These are phyloP conservation scores for Caloboletus firmus DNA, from an alignment of 1,284 basidiomycete genomes.

Conservation along the genomic window DNA sequence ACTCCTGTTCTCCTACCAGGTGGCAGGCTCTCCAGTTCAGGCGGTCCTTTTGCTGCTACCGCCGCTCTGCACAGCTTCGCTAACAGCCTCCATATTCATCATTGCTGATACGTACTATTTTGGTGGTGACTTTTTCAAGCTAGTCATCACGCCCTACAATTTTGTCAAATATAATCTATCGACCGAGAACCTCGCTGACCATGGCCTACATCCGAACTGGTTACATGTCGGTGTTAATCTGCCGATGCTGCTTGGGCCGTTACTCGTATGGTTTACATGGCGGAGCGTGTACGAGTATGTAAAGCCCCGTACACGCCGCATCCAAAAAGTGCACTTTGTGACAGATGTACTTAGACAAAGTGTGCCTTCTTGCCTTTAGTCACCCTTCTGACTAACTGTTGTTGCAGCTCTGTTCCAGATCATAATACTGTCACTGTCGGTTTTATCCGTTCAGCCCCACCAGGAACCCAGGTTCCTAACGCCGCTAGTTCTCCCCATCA, in stretches of 20 bases:
- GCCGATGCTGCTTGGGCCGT: constrained; percentile 41
- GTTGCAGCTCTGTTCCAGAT: constrained; percentile 34
- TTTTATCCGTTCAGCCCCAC: constrained; percentile 41
- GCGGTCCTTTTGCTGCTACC: constrained; percentile 14
- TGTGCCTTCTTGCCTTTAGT: constrained; percentile 2
- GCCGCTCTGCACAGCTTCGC: constrained; percentile 22
- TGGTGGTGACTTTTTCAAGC: constrained; percentile 17
- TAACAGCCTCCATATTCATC: constrained; percentile 22
- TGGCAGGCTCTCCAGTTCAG: constrained; percentile 13
- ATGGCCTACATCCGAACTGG: constrained; percentile 44
- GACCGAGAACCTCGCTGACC: constrained; percentile 38
- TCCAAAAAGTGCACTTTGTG: constrained; percentile 10
- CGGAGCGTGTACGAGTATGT: constrained; percentile 5
- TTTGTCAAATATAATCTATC: constrained; percentile 42
- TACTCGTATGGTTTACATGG: constrained; percentile 27
- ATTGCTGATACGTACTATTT: constrained; percentile 37
- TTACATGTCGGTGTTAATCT: constrained; percentile 41
- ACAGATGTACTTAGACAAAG: constrained; percentile 24
- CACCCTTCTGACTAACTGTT: constrained; percentile 5
- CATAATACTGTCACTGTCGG: constrained; percentile 30
- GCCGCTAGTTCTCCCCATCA: constrained; percentile 38
- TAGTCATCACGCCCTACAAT: constrained; percentile 40
- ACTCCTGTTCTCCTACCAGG: constrained; percentile 16
- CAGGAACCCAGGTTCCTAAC: constrained; percentile 45
- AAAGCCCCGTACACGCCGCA: background rate